Percentiles rank a stretch among this genome's conserved stretches.
Evolutionary conservation across 2,329 filamentous ascomycete species (phyloP).

Genomic region (Trichophyton verrucosum): DNA sequence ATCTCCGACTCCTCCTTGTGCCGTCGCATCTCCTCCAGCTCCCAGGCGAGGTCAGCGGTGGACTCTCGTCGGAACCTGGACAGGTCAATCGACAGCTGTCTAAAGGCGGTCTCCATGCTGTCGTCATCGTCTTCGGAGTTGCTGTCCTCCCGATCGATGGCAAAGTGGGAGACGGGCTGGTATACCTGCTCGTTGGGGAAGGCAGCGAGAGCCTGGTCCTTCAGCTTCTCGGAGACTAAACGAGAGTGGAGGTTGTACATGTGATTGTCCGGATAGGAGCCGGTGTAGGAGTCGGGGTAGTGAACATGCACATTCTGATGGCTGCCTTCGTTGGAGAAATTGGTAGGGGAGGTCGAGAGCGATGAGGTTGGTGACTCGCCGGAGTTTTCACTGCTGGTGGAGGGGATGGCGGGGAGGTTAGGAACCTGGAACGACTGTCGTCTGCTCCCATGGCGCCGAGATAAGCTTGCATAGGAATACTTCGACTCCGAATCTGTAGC

Average conservation of each 20-base stretch:
- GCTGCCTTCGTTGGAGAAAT: slow-evolving; percentile 13
- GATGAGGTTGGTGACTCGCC: slow-evolving; percentile 17
- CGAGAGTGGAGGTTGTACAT: slow-evolving; percentile 54
- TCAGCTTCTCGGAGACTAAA: slow-evolving; percentile 69
- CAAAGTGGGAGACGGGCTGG: slow-evolving; percentile 37
- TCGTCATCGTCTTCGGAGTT: slow-evolving; percentile 21
- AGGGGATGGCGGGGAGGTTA: slow-evolving; percentile 49
- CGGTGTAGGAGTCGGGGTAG: slow-evolving; percentile 53
- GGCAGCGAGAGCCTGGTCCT: slow-evolving; percentile 46
- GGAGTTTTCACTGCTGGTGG: slow-evolving; percentile 44
- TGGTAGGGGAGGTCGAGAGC: slow-evolving; percentile 16
- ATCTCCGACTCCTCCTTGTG: slow-evolving; percentile 55
- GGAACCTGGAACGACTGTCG: slow-evolving; percentile 50
- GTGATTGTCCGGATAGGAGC: slow-evolving; percentile 47
- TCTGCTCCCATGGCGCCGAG: slow-evolving; percentile 24
- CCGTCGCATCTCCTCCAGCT: slow-evolving; percentile 67
- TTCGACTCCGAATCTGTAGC: slow-evolving; percentile 33
- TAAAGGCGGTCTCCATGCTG: slow-evolving; percentile 18
- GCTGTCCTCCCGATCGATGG: slow-evolving; percentile 28
- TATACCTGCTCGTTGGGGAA: slow-evolving; percentile 39
- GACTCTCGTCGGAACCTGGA: slow-evolving; percentile 32
- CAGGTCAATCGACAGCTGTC: slow-evolving; percentile 19
- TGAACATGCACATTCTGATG: slow-evolving; percentile 6
- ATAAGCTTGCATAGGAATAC: slow-evolving; percentile 34
- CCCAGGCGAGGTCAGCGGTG: slow-evolving; percentile 48